Evolutionary conservation across 2,329 filamentous ascomycete species (phyloP), one percentile per base, ranked within the genome.

Genomic region (Xenoacremonium recifei): DNA sequence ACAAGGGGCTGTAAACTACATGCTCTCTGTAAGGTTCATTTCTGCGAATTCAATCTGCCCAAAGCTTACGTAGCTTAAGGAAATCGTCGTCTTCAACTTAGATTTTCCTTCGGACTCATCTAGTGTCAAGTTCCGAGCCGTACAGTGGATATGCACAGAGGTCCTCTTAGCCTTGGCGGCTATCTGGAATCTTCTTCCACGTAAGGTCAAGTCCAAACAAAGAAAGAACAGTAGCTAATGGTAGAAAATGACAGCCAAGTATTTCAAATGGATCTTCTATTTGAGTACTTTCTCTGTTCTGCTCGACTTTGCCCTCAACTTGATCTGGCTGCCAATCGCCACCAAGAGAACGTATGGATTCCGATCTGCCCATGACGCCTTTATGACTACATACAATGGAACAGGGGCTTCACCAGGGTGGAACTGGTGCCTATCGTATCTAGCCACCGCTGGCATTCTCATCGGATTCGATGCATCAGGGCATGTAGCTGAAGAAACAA

Each of bases 351-450:
- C 74, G 0, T 74, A 72, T 54, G 79, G 79, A 2, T 82, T 82
- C 59, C 73, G 78, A n/a, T 68, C 75, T 2, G 68, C 79, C 1
- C 66, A 78, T 25, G 77, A 80, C 45, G 78, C 78, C 7, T 82
- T 82, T 56, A 75, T 80, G 64, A 71, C 76, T 11, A 81, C 77
- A 0, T 80, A 80, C 54, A 82, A 82, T 42, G 73, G 72, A 2
- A 77, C 73, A 10, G 74, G 73, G 10, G 73, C 74, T 1, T 75
- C 78, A 0, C 65, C 70, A 2, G 77, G 71, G 3, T 82, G 79
- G 78, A 82, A 82, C 54, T 82, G 78, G 79, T 80, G 78, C 61
- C 67, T 82, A 4, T 79, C 76, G 4, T 82, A 78, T 57, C 71
- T 79, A 19, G 77, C 78, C 2, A 82, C 79, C 2, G 78, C 78